Conservation (phyloP, 176 grass and related monocot genomes). For the Musa acuminata region DNA sequence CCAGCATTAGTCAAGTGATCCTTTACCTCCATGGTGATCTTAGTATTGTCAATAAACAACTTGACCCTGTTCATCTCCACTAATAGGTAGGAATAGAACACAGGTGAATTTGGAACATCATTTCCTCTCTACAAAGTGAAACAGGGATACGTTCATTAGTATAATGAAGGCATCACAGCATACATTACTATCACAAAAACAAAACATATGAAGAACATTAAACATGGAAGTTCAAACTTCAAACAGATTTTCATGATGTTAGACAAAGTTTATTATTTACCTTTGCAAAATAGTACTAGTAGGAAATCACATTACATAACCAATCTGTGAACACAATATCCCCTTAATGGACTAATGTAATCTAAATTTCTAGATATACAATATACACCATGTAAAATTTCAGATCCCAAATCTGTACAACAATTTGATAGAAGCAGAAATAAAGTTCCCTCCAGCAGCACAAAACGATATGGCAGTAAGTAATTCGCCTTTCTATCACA, state of each 20-base stretch:
- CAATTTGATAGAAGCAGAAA: not conserved
- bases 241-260: not conserved
- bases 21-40: constrained; percentile 54
- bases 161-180: constrained; percentile 16
- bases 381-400: not conserved
- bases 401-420: not conserved
- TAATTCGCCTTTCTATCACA: not conserved
- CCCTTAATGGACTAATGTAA: not conserved
- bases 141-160: constrained; percentile 23
- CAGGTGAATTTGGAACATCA: constrained; percentile 88
- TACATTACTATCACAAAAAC: constrained; percentile 1
- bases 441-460: not conserved
- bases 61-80: constrained; percentile 49
- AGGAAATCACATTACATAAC: not conserved
- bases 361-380: not conserved
- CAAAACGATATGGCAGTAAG: not conserved
- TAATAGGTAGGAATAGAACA: constrained; percentile 85
- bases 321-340: not conserved
- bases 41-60: constrained; percentile 76
- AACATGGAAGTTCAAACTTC: not conserved
- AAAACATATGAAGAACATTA: constrained; percentile 1
- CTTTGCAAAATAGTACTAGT: not conserved
- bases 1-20: constrained; percentile 55
- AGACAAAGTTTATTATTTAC: not conserved
- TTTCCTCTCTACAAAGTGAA: constrained; percentile 72